Conservation (phyloP, 2,329 filamentous ascomycete species). For the Talaromyces sp. region DNA sequence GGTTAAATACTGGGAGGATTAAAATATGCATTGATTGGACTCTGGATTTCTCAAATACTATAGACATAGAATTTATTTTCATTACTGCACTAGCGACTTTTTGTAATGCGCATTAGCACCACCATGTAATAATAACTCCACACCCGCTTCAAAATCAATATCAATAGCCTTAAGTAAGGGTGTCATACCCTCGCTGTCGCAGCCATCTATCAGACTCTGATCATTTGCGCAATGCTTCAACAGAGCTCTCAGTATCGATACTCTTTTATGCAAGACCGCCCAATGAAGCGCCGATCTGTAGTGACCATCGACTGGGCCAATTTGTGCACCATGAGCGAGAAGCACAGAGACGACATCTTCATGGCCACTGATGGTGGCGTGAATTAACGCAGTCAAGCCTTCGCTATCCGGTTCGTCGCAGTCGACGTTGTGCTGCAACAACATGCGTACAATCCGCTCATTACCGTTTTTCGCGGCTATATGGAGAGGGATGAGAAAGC, state of each 20-base stretch:
- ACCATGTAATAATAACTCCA: slow-evolving; percentile 17
- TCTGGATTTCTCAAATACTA: background rate
- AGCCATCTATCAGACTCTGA: background rate
- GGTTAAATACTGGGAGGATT: too few species aligned
- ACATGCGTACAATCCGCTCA: slow-evolving; percentile 4
- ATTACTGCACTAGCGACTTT: background rate
- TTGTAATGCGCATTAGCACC: slow-evolving; percentile 17
- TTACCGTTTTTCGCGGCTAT: slow-evolving; percentile 5
- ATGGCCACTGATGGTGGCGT: slow-evolving; percentile 10
- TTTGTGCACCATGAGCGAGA: slow-evolving; percentile 1
- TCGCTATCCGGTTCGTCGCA: slow-evolving; percentile 9
- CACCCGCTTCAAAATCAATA: slow-evolving; percentile 17
- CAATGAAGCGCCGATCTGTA: background rate
- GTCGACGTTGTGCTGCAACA: background rate
- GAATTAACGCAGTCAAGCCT: slow-evolving; percentile 12
- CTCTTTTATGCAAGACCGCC: background rate
- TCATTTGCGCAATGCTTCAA: slow-evolving; percentile 4
- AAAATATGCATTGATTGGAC: too few species aligned
- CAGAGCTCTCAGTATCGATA: background rate
- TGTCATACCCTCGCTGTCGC: slow-evolving; percentile 17
- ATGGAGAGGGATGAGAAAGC: background rate
- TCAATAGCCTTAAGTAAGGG: slow-evolving; percentile 22
- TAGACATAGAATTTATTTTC: background rate
- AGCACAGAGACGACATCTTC: background rate
- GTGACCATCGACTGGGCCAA: background rate